Evolutionary conservation across 2,329 filamentous ascomycete species (phyloP).

Genomic region (Cordyceps militaris): DNA sequence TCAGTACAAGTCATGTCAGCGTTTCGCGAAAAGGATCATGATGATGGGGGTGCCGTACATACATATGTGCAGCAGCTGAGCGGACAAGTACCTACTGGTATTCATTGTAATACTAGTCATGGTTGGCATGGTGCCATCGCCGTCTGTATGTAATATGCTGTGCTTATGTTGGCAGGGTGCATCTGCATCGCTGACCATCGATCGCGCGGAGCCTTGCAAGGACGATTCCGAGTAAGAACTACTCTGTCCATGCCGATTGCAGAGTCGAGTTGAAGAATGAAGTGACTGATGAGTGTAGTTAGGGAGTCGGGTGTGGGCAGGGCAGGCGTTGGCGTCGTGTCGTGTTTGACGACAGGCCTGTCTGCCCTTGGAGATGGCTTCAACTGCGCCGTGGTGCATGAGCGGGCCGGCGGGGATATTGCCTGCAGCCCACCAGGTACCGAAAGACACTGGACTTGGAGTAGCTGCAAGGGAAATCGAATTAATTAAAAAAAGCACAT

Average conservation of each 20-base stretch:
- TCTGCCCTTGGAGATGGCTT: background rate
- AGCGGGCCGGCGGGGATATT: background rate
- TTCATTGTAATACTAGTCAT: no score
- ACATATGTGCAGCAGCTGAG: no score
- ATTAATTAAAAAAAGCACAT: background rate
- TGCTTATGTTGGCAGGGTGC: constrained; percentile 6
- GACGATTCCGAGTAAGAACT: constrained; percentile 1
- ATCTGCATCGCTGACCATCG: constrained; percentile 4
- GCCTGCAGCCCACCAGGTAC: background rate
- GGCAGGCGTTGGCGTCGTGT: background rate
- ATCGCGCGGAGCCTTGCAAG: background rate
- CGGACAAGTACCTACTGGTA: no score
- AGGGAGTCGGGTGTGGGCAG: background rate
- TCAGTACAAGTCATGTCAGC: background rate
- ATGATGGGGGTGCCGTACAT: no score
- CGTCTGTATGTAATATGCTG: background rate
- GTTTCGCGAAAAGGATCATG: background rate
- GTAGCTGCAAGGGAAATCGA: background rate
- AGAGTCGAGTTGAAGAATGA: background rate
- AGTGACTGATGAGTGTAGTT: background rate
- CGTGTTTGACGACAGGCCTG: background rate
- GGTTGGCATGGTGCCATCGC: no score
- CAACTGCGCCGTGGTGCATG: background rate
- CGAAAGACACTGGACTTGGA: background rate
- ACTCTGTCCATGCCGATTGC: background rate